Percentiles rank a stretch among this genome's conserved stretches.
These are phyloP conservation scores for Petunia hybrid DNA, from an alignment of 305 asterid species.

Conservation along the genomic window DNA sequence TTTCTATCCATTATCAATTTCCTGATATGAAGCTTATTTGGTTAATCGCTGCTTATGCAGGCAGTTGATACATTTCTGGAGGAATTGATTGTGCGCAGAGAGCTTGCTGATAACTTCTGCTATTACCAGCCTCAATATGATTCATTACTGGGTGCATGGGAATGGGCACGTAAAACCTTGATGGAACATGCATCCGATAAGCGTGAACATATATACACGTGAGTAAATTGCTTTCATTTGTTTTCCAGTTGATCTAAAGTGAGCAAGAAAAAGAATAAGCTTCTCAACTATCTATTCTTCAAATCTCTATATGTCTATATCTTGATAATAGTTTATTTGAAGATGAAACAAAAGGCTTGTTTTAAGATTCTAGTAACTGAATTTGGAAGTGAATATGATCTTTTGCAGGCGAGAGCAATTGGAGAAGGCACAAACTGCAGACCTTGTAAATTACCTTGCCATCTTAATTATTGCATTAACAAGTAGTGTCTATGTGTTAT, in stretches of 20 bases:
- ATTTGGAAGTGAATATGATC: slow-evolving; percentile 20
- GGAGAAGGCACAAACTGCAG: slow-evolving; percentile 95
- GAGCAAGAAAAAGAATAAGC: background rate
- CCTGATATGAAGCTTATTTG: slow-evolving; percentile 31
- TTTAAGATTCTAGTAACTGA: background rate
- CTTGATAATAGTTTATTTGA: background rate
- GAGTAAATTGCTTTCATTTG: slow-evolving; percentile 39
- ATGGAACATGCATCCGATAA: slow-evolving; percentile 85
- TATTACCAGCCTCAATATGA: slow-evolving; percentile 90
- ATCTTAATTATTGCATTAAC: background rate
- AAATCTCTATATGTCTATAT: background rate
- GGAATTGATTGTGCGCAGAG: slow-evolving; percentile 92
- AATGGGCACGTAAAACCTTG: slow-evolving; percentile 93
- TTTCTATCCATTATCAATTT: slow-evolving; percentile 26
- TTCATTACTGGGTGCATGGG: slow-evolving; percentile 94
- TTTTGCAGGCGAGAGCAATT: slow-evolving; percentile 75
- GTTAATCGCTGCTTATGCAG: slow-evolving; percentile 51
- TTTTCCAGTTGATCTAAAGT: background rate
- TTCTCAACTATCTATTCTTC: slow-evolving; percentile 14
- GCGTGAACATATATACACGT: slow-evolving; percentile 87
- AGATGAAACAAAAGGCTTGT: background rate
- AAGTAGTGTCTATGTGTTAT: background rate
- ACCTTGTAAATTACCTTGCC: slow-evolving; percentile 58
- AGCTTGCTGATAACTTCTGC: slow-evolving; percentile 97
- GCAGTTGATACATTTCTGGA: slow-evolving; percentile 86